phyloP scores from a whole-genome alignment of 805 yeast species.

The Kodamaea neixiangensis region DNA sequence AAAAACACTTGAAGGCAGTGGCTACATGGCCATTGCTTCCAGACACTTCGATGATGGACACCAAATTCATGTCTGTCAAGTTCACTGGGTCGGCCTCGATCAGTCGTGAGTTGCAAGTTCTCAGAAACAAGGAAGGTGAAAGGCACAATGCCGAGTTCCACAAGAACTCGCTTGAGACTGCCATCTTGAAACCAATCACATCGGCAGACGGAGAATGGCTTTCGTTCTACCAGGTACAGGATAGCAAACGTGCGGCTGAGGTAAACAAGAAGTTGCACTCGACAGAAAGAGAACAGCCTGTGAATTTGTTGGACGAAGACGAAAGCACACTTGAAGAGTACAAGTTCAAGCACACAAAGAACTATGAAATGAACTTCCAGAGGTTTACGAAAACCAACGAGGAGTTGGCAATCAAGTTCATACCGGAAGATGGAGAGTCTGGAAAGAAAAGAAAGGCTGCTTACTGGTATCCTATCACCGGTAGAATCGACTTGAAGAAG shows the following conservation, averaged over 20 bases:
- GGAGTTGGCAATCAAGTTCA: slow-evolving; percentile 69
- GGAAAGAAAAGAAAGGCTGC: slow-evolving; percentile 54
- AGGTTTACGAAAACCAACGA: slow-evolving; percentile 49
- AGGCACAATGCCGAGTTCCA: slow-evolving; percentile 33
- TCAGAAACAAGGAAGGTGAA: slow-evolving; percentile 30
- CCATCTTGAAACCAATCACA: slow-evolving; percentile 74
- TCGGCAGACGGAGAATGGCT: slow-evolving; percentile 78
- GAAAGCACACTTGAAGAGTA: slow-evolving; percentile 42
- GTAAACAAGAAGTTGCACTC: slow-evolving; percentile 34
- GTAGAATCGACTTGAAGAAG: slow-evolving; percentile 79
- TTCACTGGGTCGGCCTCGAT: slow-evolving; percentile 59
- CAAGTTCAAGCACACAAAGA: slow-evolving; percentile 66
- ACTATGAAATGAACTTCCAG: slow-evolving; percentile 70
- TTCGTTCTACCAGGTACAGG: slow-evolving; percentile 46
- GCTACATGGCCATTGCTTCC: slow-evolving; percentile 82
- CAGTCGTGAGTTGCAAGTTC: slow-evolving; percentile 34
- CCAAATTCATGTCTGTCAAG: slow-evolving; percentile 64
- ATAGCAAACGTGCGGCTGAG: slow-evolving; percentile 23
- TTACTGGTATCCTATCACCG: slow-evolving; percentile 74
- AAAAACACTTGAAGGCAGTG: slow-evolving; percentile 71
- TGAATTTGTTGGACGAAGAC: slow-evolving; percentile 46
- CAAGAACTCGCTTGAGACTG: slow-evolving; percentile 46
- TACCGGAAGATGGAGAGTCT: slow-evolving; percentile 28
- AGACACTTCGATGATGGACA: slow-evolving; percentile 88
- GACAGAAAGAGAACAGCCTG: slow-evolving; percentile 46